These are phyloP conservation scores for Apophysomyces elegans DNA, from an alignment of 371 early-diverging fungal genomes.

Conservation along the genomic window DNA sequence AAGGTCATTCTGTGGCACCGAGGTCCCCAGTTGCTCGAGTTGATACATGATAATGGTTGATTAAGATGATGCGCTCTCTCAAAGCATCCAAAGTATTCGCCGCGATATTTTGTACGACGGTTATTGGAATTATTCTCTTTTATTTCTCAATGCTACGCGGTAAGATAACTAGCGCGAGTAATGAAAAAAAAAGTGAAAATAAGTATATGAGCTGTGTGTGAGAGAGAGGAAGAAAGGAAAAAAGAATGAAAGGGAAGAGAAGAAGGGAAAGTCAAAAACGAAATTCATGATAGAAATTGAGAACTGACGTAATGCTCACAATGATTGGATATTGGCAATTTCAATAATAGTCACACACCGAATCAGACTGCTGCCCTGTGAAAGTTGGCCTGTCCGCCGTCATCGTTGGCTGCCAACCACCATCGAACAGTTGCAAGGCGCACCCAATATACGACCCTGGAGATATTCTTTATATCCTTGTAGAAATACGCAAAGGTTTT, in stretches of 20 bases:
- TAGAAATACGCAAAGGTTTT: too few species aligned
- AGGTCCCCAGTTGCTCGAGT: neutral
- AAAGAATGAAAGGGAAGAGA: neutral
- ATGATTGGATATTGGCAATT: too few species aligned
- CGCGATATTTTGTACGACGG: constrained; percentile 1
- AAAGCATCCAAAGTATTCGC: neutral
- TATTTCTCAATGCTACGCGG: constrained; percentile 6
- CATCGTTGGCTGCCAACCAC: too few species aligned
- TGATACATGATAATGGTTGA: constrained; percentile 1
- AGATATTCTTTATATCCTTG: too few species aligned
- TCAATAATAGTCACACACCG: too few species aligned
- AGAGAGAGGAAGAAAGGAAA: neutral
- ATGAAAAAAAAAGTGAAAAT: neutral
- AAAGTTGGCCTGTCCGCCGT: too few species aligned
- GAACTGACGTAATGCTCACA: neutral
- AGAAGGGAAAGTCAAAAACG: neutral
- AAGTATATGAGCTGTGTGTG: neutral
- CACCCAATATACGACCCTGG: too few species aligned
- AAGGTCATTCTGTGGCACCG: constrained; percentile 17
- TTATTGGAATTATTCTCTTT: neutral
- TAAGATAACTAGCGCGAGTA: neutral
- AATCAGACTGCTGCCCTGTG: too few species aligned
- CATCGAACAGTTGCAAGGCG: too few species aligned
- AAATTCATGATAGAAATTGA: neutral
- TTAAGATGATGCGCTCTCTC: neutral